Evolutionary conservation across 2,329 filamentous ascomycete genomes (phyloP).

Genomic region (Pyricularia sp.): DNA sequence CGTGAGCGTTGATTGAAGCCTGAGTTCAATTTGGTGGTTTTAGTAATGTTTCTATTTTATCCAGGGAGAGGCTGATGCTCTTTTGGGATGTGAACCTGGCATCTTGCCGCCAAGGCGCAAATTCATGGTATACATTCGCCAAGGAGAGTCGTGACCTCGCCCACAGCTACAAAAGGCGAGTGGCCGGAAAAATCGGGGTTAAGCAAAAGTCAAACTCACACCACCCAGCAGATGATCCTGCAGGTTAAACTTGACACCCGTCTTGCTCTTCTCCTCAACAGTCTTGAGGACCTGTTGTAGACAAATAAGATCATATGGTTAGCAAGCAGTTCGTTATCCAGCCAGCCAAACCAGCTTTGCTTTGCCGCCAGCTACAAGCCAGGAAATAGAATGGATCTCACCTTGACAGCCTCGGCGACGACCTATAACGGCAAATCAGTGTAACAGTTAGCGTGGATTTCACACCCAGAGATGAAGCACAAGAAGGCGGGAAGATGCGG

Average conservation of each 20-base stretch:
- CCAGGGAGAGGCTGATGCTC: too few species aligned
- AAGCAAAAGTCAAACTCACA: slow-evolving; percentile 41
- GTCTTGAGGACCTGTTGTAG: slow-evolving; percentile 58
- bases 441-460: slow-evolving; percentile 2
- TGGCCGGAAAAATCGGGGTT: background rate
- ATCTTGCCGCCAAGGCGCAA: background rate
- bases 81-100: background rate
- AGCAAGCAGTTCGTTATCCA: background rate
- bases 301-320: background rate
- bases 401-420: slow-evolving; percentile 74
- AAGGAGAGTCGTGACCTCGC: background rate
- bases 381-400: slow-evolving; percentile 21
- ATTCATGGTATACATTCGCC: background rate
- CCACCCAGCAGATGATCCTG: slow-evolving; percentile 84
- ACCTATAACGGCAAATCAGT: slow-evolving; percentile 38
- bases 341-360: background rate
- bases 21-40: slow-evolving; percentile 19
- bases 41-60: background rate
- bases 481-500: background rate
- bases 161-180: too few species aligned
- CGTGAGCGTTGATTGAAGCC: slow-evolving; percentile 79
- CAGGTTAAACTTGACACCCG: slow-evolving; percentile 70
- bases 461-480: background rate
- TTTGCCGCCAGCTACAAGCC: background rate
- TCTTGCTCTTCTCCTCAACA: slow-evolving; percentile 58